Conservation (phyloP, 2,329 filamentous ascomycete species). For the Fusarium paranaense region DNA sequence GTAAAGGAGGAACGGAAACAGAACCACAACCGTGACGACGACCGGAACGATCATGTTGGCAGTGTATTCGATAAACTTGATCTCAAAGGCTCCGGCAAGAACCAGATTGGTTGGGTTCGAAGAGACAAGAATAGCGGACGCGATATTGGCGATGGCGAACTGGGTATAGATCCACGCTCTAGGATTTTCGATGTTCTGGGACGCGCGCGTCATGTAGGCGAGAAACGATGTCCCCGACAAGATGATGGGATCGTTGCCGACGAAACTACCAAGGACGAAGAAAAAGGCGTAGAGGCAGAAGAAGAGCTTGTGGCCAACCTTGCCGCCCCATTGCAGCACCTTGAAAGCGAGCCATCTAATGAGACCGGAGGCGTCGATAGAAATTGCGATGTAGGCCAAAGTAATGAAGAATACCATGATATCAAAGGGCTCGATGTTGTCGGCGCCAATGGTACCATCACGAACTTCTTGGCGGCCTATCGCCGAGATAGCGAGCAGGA, state of each 20-base stretch:
- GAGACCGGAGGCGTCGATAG: slow-evolving; percentile 79
- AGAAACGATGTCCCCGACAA: slow-evolving; percentile 80
- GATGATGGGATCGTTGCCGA: slow-evolving; percentile 82
- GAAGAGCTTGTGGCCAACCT: slow-evolving; percentile 75
- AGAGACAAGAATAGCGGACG: slow-evolving; percentile 80
- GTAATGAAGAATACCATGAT: slow-evolving; percentile 83
- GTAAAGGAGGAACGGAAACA: slow-evolving; percentile 78
- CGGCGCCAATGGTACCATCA: slow-evolving; percentile 74
- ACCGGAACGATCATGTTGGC: slow-evolving; percentile 84
- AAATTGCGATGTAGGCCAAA: slow-evolving; percentile 81
- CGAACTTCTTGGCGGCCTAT: slow-evolving; percentile 75
- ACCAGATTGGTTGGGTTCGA: slow-evolving; percentile 84
- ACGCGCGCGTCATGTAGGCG: slow-evolving; percentile 81
- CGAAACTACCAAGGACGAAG: slow-evolving; percentile 73
- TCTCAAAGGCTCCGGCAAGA: slow-evolving; percentile 76
- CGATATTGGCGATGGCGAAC: slow-evolving; percentile 79
- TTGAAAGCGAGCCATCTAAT: slow-evolving; percentile 78
- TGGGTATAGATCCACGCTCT: slow-evolving; percentile 80
- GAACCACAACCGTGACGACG: slow-evolving; percentile 72
- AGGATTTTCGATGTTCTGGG: slow-evolving; percentile 77
- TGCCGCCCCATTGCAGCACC: slow-evolving; percentile 74
- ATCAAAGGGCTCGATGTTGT: slow-evolving; percentile 76
- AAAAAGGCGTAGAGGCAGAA: slow-evolving; percentile 81
- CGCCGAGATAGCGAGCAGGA: slow-evolving; percentile 75
- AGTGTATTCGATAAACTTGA: slow-evolving; percentile 79